Percentiles rank a stretch among this genome's conserved stretches.
These are phyloP conservation scores for Ogataea trehaloabstinens DNA, from an alignment of 805 yeast species.

Conservation along the genomic window DNA sequence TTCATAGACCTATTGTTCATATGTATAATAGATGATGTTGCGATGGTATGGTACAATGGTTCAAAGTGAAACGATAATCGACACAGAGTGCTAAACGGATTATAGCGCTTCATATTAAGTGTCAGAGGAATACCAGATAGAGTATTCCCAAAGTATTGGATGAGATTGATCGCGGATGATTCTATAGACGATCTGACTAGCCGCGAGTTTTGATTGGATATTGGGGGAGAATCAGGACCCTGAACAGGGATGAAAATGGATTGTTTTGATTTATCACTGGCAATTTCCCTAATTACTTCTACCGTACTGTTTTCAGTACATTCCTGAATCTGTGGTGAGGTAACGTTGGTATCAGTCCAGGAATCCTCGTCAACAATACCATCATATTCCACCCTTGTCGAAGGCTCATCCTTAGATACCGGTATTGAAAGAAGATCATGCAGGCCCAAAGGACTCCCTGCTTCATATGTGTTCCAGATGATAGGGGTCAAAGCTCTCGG, in stretches of 20 bases:
- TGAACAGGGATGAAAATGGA: too few species aligned
- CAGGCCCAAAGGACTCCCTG: not conserved
- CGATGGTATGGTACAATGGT: slow-evolving; percentile 9
- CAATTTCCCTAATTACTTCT: not conserved
- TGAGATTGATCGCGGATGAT: slow-evolving; percentile 1
- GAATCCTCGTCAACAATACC: not conserved
- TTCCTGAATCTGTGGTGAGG: not conserved
- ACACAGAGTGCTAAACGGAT: slow-evolving; percentile 6
- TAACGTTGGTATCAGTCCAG: not conserved
- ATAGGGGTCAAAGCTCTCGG: not conserved
- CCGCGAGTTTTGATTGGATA: not conserved
- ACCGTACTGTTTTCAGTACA: not conserved
- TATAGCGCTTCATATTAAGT: slow-evolving; percentile 6
- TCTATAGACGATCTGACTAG: not conserved
- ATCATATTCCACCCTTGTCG: not conserved
- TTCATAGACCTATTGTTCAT: not conserved
- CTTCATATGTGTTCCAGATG: not conserved
- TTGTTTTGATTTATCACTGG: not conserved
- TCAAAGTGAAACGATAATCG: slow-evolving; percentile 5
- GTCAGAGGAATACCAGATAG: slow-evolving; percentile 13
- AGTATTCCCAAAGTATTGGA: slow-evolving; percentile 6
- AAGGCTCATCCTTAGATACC: not conserved
- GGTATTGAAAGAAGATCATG: not conserved
- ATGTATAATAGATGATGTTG: slow-evolving; percentile 6
- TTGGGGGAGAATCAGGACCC: too few species aligned